phyloP scores from a whole-genome alignment of 768 basidiomycete genomes.

The Lentinula sp. region DNA sequence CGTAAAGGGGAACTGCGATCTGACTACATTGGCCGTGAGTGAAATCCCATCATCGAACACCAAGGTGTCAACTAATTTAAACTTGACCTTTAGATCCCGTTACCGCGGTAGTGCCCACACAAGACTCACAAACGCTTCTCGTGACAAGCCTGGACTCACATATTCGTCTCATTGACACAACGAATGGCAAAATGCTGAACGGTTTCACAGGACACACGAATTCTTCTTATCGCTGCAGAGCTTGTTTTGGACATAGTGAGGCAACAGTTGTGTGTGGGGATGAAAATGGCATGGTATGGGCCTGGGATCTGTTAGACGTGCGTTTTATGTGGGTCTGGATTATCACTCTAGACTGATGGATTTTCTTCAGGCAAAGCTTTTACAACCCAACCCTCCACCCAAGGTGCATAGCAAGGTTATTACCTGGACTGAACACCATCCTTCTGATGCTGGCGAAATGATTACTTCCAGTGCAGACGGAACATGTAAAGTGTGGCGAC shows the following conservation, averaged over 20 bases:
- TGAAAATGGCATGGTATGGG: conserved; percentile 84
- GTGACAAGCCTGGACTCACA: conserved; percentile 81
- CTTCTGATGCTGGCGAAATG: conserved; percentile 74
- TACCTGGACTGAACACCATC: conserved; percentile 91
- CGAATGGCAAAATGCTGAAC: conserved; percentile 79
- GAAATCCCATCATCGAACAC: background rate
- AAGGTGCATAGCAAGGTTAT: conserved; percentile 79
- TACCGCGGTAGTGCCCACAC: conserved; percentile 73
- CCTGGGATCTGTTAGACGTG: conserved; percentile 91
- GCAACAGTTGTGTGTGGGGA: conserved; percentile 82
- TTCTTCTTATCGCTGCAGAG: conserved; percentile 69
- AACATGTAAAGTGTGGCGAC: conserved; percentile 83
- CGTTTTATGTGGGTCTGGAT: conserved; percentile 11
- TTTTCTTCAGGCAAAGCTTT: conserved; percentile 51
- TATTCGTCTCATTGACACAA: conserved; percentile 79
- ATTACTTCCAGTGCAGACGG: conserved; percentile 90
- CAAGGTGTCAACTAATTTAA: conserved; percentile 2
- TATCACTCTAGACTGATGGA: conserved; percentile 5
- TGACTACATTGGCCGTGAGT: conserved; percentile 88
- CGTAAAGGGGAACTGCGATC: conserved; percentile 86
- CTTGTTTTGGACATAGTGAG: conserved; percentile 81
- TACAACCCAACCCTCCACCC: conserved; percentile 70
- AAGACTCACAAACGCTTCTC: conserved; percentile 75
- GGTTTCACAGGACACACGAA: conserved; percentile 77
- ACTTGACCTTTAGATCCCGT: conserved; percentile 61